phyloP scores from a whole-genome alignment of 306 rosid species.

The Quercus parvula region DNA sequence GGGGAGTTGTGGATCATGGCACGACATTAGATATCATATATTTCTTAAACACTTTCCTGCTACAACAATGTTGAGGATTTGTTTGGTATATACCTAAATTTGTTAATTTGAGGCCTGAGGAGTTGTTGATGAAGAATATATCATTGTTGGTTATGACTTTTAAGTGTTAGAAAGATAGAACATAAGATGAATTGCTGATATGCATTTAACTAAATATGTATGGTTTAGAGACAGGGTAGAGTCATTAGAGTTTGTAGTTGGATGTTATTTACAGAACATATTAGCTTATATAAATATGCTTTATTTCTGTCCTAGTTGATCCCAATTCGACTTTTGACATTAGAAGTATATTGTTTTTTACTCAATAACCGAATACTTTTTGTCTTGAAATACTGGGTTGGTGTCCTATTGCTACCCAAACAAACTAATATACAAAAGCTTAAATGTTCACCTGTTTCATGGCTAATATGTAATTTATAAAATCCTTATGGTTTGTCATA shows the following conservation, averaged over 20 bases:
- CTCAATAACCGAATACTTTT: too few species aligned
- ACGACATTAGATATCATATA: neutral
- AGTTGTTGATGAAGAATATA: neutral
- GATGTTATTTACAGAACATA: neutral
- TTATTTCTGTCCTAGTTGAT: too few species aligned
- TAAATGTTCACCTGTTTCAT: neutral
- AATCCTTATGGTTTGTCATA: constrained; percentile 23
- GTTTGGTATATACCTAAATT: neutral
- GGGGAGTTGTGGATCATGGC: neutral
- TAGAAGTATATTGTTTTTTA: too few species aligned
- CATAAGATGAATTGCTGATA: neutral
- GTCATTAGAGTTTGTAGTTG: neutral
- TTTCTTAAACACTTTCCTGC: neutral
- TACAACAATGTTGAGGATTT: neutral
- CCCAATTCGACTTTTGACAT: too few species aligned
- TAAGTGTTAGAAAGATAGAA: neutral
- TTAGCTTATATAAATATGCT: neutral
- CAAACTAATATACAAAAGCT: neutral
- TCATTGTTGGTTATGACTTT: neutral
- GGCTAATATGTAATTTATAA: neutral
- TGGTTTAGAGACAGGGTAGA: neutral
- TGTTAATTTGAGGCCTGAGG: neutral
- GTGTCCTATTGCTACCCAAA: neutral
- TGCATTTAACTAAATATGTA: neutral
- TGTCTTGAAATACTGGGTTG: too few species aligned